These are phyloP conservation scores for Raphidocelis subcapitata DNA, from an alignment of 139 green algal genomes.

Conservation along the genomic window DNA sequence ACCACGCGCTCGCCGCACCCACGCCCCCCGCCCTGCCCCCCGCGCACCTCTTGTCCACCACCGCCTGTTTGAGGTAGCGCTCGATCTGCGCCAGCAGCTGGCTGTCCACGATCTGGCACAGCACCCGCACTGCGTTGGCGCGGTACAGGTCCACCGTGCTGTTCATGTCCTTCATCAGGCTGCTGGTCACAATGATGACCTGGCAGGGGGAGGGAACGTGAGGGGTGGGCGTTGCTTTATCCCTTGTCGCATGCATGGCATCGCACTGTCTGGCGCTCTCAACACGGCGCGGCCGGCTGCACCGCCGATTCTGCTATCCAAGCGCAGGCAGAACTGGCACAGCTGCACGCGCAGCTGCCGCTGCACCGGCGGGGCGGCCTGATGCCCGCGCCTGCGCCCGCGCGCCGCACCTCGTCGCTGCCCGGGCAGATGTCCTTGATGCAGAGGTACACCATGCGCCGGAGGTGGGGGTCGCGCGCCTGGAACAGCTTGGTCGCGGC, in stretches of 20 bases:
- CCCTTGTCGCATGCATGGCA: no score
- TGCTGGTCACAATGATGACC: slow-evolving; percentile 99
- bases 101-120: slow-evolving; percentile 94
- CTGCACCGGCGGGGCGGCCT: no score
- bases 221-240: no score
- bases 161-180: slow-evolving; percentile 99
- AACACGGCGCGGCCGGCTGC: no score
- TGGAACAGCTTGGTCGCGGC: slow-evolving; percentile 98
- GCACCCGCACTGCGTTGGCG: slow-evolving; percentile 95
- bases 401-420: slow-evolving; percentile 82
- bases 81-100: slow-evolving; percentile 87
- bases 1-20: background rate
- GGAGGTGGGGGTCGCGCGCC: slow-evolving; percentile 91
- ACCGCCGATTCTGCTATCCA: no score
- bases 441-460: slow-evolving; percentile 97
- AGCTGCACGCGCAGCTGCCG: no score
- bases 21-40: no score
- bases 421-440: slow-evolving; percentile 98
- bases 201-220: no score
- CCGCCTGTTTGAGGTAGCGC: slow-evolving; percentile 96
- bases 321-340: no score
- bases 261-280: no score
- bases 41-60: slow-evolving; percentile 99
- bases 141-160: slow-evolving; percentile 92
- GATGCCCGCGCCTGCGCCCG: no score